Conservation (phyloP, 2,329 filamentous ascomycete genomes). For the Penicillium concentricum region DNA sequence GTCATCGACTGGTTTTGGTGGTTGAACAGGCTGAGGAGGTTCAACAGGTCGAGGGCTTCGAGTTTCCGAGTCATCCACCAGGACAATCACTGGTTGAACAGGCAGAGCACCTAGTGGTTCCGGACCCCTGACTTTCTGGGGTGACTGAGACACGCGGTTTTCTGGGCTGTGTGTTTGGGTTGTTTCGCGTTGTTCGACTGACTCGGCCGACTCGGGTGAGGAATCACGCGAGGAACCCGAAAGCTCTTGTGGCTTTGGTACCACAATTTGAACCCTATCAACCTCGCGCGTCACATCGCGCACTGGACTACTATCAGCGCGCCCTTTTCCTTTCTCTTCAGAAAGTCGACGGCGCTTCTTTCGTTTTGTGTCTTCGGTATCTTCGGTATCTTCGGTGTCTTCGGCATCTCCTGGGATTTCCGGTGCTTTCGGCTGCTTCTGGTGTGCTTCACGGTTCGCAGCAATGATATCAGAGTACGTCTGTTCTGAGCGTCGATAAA, state of each 20-base stretch:
- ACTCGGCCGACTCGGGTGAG: neutral
- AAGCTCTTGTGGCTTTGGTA: neutral
- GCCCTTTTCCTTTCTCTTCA: constrained; percentile 12
- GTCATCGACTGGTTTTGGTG: constrained; percentile 36
- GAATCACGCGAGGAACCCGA: neutral
- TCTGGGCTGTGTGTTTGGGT: neutral
- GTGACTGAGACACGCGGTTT: neutral
- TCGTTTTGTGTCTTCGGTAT: constrained; percentile 8
- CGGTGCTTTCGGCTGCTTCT: constrained; percentile 23
- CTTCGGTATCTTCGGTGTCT: constrained; percentile 3
- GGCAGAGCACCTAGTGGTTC: neutral
- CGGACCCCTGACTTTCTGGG: neutral
- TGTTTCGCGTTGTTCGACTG: neutral
- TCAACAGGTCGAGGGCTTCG: neutral
- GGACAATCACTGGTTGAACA: neutral
- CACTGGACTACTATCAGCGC: neutral
- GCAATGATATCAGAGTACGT: constrained; percentile 48
- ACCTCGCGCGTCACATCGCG: no score
- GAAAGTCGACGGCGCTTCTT: constrained; percentile 29
- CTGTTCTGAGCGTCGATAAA: constrained; percentile 52
- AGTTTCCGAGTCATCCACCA: neutral
- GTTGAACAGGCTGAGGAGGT: neutral
- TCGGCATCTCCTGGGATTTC: constrained; percentile 3
- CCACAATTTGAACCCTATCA: neutral
- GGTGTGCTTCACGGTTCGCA: constrained; percentile 38